Evolutionary conservation across 2,329 filamentous ascomycete genomes (phyloP).

Genomic region (Dactylellina drechsleri): DNA sequence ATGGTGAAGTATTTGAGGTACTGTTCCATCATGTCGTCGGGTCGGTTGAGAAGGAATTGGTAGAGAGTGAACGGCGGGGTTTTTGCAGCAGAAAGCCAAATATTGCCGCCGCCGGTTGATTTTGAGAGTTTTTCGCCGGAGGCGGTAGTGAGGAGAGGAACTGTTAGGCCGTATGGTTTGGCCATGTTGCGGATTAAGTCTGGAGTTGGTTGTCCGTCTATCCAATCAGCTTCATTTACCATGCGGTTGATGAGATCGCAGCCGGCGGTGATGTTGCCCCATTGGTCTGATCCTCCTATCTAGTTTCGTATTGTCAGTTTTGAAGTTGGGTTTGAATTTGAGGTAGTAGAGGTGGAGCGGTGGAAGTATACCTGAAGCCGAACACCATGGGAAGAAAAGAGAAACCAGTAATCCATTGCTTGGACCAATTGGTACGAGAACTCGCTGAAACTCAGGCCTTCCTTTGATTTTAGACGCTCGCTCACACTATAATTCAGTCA

Average conservation of each 20-base stretch:
- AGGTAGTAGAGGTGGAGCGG: not conserved
- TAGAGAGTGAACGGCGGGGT: slow-evolving; percentile 75
- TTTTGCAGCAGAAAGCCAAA: slow-evolving; percentile 88
- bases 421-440: slow-evolving; percentile 94
- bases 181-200: slow-evolving; percentile 40
- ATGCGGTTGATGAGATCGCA: slow-evolving; percentile 81
- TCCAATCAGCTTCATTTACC: slow-evolving; percentile 62
- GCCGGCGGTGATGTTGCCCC: slow-evolving; percentile 91
- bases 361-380: slow-evolving; percentile 61
- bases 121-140: slow-evolving; percentile 94
- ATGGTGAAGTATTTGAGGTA: slow-evolving; percentile 93
- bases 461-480: slow-evolving; percentile 81
- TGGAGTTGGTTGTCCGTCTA: slow-evolving; percentile 48
- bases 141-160: slow-evolving; percentile 85
- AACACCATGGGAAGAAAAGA: slow-evolving; percentile 73
- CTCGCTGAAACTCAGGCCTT: slow-evolving; percentile 93
- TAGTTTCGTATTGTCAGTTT: slow-evolving; percentile 64
- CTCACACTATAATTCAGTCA: slow-evolving; percentile 70
- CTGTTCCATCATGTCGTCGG: slow-evolving; percentile 81
- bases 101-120: slow-evolving; percentile 77
- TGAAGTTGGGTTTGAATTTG: not conserved
- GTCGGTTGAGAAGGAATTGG: slow-evolving; percentile 82
- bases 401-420: slow-evolving; percentile 94
- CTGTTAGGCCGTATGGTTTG: slow-evolving; percentile 83
- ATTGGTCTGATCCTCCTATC: slow-evolving; percentile 95